Evolutionary conservation across 177 flowering plant species (phyloP).

Genomic region (Telopea speciosissima): DNA sequence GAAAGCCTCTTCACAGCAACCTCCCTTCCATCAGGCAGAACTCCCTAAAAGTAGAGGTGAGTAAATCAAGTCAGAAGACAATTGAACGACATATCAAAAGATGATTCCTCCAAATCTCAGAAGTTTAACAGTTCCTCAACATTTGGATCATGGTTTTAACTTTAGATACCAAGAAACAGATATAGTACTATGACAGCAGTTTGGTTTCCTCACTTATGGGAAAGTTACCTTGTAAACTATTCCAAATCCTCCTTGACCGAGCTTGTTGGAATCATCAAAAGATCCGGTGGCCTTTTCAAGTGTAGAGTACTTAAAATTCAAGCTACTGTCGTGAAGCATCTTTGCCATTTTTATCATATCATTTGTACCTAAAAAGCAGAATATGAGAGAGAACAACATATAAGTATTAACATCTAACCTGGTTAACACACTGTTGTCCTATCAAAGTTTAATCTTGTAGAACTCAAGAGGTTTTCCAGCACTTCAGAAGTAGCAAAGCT

Average conservation of each 20-base stretch:
- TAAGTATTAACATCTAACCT: neutral
- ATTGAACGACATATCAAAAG: neutral
- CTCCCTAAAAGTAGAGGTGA: conserved; percentile 60
- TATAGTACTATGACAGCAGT: conserved; percentile 43
- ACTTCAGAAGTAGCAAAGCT: neutral
- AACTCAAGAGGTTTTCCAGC: neutral
- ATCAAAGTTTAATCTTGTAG: neutral
- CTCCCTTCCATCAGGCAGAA: conserved; percentile 78
- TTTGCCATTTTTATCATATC: conserved; percentile 49
- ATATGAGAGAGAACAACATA: neutral
- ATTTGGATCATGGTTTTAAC: too few relatives aligned
- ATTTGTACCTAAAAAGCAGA: conserved; percentile 36
- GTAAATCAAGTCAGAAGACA: neutral
- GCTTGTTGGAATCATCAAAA: conserved; percentile 60
- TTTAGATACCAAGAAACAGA: conserved; percentile 31
- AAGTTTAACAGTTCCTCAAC: neutral
- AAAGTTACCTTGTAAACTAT: neutral
- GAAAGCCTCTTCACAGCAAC: conserved; percentile 90
- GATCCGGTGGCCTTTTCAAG: conserved; percentile 76
- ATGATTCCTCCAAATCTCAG: too few relatives aligned
- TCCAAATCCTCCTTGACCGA: conserved; percentile 79
- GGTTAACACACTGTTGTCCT: neutral
- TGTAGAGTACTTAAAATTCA: conserved; percentile 85
- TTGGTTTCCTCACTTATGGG: neutral
- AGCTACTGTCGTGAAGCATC: conserved; percentile 57